phyloP scores from a whole-genome alignment of 2,329 filamentous ascomycete species.

The Cryphonectria japonica region DNA sequence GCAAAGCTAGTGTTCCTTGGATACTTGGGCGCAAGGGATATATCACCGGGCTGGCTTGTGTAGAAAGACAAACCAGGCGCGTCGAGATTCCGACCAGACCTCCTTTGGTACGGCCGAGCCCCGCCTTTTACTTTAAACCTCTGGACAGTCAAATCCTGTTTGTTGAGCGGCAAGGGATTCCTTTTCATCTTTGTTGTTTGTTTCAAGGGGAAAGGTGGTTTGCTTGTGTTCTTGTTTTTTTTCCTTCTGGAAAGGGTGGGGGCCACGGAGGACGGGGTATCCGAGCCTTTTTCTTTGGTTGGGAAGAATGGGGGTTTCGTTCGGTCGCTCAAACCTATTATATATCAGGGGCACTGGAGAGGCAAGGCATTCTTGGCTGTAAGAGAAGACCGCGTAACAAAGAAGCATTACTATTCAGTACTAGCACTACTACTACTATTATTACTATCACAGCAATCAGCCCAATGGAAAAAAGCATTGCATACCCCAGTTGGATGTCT shows the following conservation, averaged over 20 bases:
- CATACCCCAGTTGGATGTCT: background rate
- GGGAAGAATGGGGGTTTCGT: background rate
- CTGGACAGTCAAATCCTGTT: conserved; percentile 5
- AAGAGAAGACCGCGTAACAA: background rate
- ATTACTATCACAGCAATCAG: conserved; percentile 11
- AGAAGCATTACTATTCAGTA: conserved; percentile 8
- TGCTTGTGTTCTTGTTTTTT: background rate
- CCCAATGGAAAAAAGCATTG: background rate
- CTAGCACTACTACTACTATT: background rate
- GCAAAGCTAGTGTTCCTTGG: background rate
- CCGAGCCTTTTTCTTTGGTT: background rate
- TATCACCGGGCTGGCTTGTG: background rate
- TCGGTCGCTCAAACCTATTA: background rate
- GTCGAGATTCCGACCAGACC: background rate
- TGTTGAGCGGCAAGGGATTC: background rate
- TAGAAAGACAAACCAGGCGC: background rate
- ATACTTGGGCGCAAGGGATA: background rate
- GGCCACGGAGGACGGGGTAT: background rate
- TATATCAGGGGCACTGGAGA: background rate
- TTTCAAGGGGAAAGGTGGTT: background rate
- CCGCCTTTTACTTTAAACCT: background rate
- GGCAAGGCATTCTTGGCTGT: background rate
- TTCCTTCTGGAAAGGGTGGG: background rate
- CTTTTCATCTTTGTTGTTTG: background rate
- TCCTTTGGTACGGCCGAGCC: background rate